Percentiles rank a stretch among this genome's conserved stretches.
Evolutionary conservation across 2,329 filamentous ascomycete genomes (phyloP).

Genomic region (Epichloe baconii): DNA sequence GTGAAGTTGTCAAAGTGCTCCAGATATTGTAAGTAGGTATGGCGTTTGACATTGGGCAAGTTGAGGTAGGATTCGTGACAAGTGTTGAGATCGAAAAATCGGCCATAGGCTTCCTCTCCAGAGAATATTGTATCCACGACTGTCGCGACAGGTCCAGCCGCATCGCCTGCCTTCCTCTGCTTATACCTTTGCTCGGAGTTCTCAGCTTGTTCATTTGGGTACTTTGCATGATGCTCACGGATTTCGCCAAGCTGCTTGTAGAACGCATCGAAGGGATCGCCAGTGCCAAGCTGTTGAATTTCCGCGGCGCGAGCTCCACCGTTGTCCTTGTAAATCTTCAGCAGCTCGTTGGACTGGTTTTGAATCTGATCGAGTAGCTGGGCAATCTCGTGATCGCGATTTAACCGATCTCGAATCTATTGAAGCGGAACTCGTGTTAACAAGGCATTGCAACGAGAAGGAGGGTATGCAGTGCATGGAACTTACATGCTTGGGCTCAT

Average conservation of each 20-base stretch:
- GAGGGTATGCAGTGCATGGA: not conserved
- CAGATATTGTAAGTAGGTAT: slow-evolving; percentile 86
- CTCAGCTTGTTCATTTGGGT: slow-evolving; percentile 89
- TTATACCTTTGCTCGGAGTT: slow-evolving; percentile 91
- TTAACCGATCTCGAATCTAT: slow-evolving; percentile 76
- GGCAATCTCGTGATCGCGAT: slow-evolving; percentile 82
- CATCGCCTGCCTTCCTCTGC: slow-evolving; percentile 47
- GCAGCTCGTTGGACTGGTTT: slow-evolving; percentile 65
- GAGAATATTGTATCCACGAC: slow-evolving; percentile 88
- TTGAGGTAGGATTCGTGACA: slow-evolving; percentile 86
- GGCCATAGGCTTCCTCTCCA: slow-evolving; percentile 85
- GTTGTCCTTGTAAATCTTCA: slow-evolving; percentile 74
- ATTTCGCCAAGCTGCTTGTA: slow-evolving; percentile 72
- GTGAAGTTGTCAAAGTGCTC: slow-evolving; percentile 82
- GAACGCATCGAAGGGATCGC: slow-evolving; percentile 83
- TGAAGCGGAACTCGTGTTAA: slow-evolving; percentile 11
- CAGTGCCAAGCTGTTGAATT: slow-evolving; percentile 69
- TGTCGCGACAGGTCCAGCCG: slow-evolving; percentile 47
- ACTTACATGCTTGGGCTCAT: slow-evolving; percentile 78
- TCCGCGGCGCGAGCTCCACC: slow-evolving; percentile 62
- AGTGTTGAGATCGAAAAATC: slow-evolving; percentile 78
- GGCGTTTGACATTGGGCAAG: slow-evolving; percentile 69
- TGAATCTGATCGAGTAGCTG: slow-evolving; percentile 82
- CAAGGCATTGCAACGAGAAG: not conserved
- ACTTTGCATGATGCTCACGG: slow-evolving; percentile 77